phyloP scores from a whole-genome alignment of 1,139 yeast species.

The Candida sp. region DNA sequence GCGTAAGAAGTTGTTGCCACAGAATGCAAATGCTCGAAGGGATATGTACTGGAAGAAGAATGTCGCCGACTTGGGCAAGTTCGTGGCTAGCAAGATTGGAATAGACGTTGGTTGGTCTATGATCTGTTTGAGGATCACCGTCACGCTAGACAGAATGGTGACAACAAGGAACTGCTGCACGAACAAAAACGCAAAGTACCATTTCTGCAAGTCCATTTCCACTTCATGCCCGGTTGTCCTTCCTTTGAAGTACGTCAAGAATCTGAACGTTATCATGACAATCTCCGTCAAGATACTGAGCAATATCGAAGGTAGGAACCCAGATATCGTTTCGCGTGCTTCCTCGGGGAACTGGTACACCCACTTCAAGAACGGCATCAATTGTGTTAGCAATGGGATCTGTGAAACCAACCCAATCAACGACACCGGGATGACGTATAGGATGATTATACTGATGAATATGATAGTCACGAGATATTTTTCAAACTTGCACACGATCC shows the following conservation, averaged over 20 bases:
- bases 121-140: constrained; percentile 66
- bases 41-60: constrained; percentile 79
- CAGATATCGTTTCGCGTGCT: constrained; percentile 54
- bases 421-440: constrained; percentile 77
- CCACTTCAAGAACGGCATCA: constrained; percentile 59
- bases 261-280: constrained; percentile 55
- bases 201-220: constrained; percentile 63
- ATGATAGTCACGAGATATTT: constrained; percentile 44
- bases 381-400: constrained; percentile 57
- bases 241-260: constrained; percentile 53
- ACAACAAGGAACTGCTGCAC: constrained; percentile 86
- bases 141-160: constrained; percentile 81
- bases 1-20: constrained; percentile 70
- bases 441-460: constrained; percentile 50
- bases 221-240: constrained; percentile 57
- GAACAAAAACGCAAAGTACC: constrained; percentile 74
- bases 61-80: constrained; percentile 81
- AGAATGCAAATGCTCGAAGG: constrained; percentile 72
- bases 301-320: constrained; percentile 63
- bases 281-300: constrained; percentile 60
- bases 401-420: constrained; percentile 71
- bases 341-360: constrained; percentile 55
- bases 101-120: constrained; percentile 75
- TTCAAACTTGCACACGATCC: constrained; percentile 34
- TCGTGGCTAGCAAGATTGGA: constrained; percentile 71